Conservation (phyloP, 169 alveolate genomes). For the Plasmodium chabaudi region DNA sequence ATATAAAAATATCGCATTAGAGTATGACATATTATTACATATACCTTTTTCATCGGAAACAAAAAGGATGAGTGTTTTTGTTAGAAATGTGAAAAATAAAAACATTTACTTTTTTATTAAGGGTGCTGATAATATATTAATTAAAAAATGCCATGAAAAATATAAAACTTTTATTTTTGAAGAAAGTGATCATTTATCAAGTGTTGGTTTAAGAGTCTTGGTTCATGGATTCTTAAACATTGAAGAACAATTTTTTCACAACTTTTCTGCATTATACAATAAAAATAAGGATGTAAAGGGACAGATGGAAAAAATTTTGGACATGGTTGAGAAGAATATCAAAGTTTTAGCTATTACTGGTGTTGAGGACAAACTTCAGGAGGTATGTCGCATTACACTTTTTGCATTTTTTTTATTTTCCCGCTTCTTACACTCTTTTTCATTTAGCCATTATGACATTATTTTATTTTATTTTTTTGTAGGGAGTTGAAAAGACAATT, state of each 20-base stretch:
- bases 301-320: slow-evolving; percentile 74
- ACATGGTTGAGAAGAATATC: slow-evolving; percentile 89
- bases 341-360: slow-evolving; percentile 95
- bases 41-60: slow-evolving; percentile 98
- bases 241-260: slow-evolving; percentile 89
- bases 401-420: neutral
- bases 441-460: neutral
- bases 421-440: neutral
- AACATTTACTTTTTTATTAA: slow-evolving; percentile 87
- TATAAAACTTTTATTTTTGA: slow-evolving; percentile 90
- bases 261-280: slow-evolving; percentile 81
- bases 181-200: slow-evolving; percentile 93
- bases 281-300: slow-evolving; percentile 82
- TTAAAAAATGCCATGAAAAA: slow-evolving; percentile 89
- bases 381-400: slow-evolving; percentile 71
- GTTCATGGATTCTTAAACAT: slow-evolving; percentile 94
- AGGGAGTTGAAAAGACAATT: slow-evolving; percentile 94
- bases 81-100: slow-evolving; percentile 85
- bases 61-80: slow-evolving; percentile 98
- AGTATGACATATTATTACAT: slow-evolving; percentile 91
- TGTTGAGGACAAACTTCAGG: slow-evolving; percentile 97
- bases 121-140: slow-evolving; percentile 96
- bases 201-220: slow-evolving; percentile 96
- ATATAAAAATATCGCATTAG: slow-evolving; percentile 76
- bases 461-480: neutral